Base-by-base conservation (phyloP, 164 flowering plant species). In the Pachysandra terminalis region DNA sequence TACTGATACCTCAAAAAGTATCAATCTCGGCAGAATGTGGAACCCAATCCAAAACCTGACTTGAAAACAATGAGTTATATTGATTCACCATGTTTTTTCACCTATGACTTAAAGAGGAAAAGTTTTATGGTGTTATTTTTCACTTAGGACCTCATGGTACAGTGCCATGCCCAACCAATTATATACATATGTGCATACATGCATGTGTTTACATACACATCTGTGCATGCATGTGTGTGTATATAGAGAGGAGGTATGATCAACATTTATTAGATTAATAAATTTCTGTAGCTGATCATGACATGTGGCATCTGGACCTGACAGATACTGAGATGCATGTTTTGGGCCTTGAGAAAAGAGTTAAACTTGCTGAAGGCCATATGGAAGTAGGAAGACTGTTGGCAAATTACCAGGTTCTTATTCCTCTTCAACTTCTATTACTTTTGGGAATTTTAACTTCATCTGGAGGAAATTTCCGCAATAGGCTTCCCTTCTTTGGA, bases 361-460 rank as follows among this genome's bases (percentile, higher is more conserved):
- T 87, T 22, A 87, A 81, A 80, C 66, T 80, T 75, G 95, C 96
- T 49, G 96, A 88, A 79, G 95, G 87, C 53, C 98, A 93, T 79
- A 72, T 96, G 69, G 98, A 93, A 82, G 96, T 90, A 19, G 99
- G 97, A 64, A 86, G 98, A 71, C 84, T 96, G 27, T 81, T 96
- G 87, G 80, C 93, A 37, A 81, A 80, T 75, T 93, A 96, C 77
- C 98, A 96, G 98, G 99, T 89, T 58, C 3, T 25, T 48, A 9
- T 61, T 6, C 53, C 28, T 41, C 48, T 14, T 60, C 41, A 58
- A 14, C 21, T 23, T 25, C 17, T 16, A 16, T 10, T n/a, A 17
- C 45, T 51, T 41, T 10, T 59, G 19, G 3, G 9, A 9, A 10
- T 0, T 9, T 12, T 37, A 55, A 40, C 48, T 19, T 40, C 26